These are phyloP conservation scores for Panicum miliaceum DNA, from an alignment of 176 grass and related monocot species.

Conservation along the genomic window DNA sequence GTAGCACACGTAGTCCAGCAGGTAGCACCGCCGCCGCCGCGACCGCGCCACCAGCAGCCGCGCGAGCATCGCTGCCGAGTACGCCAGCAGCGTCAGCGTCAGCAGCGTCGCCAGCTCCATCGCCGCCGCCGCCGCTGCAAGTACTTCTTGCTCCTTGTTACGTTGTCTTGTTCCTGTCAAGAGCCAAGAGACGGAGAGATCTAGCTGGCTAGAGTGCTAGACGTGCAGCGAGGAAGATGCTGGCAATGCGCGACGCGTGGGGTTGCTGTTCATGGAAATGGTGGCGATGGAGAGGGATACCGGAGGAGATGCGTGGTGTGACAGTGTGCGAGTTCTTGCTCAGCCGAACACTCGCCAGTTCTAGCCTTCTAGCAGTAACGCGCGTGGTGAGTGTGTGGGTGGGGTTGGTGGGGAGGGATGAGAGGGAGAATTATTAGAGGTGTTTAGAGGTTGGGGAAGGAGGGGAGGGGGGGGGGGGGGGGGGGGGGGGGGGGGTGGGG, in stretches of 20 bases:
- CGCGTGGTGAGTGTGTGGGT: slow-evolving; percentile 12
- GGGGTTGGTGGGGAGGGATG: slow-evolving; percentile 18
- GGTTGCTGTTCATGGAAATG: slow-evolving; percentile 43
- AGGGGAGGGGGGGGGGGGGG: background rate
- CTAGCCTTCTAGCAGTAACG: background rate
- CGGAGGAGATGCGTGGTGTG: background rate
- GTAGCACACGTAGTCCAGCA: slow-evolving; percentile 92
- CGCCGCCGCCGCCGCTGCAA: background rate
- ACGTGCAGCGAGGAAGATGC: background rate
- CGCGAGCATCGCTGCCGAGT: slow-evolving; percentile 40
- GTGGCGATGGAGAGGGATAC: background rate
- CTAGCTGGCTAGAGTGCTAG: slow-evolving; percentile 4
- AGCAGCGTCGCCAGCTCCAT: slow-evolving; percentile 59
- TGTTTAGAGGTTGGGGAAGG: slow-evolving; percentile 8
- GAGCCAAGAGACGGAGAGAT: slow-evolving; percentile 13
- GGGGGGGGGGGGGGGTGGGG: background rate
- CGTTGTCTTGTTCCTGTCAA: background rate
- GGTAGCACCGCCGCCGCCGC: slow-evolving; percentile 66
- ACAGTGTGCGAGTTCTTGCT: background rate
- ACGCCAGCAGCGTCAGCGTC: slow-evolving; percentile 54
- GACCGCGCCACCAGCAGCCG: slow-evolving; percentile 40
- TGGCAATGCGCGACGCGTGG: slow-evolving; percentile 16
- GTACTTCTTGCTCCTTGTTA: background rate
- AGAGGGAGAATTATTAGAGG: background rate
- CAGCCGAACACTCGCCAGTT: background rate